These are phyloP conservation scores for Cladosporium sp. DNA, from an alignment of 2,329 filamentous ascomycete genomes.

Conservation along the genomic window DNA sequence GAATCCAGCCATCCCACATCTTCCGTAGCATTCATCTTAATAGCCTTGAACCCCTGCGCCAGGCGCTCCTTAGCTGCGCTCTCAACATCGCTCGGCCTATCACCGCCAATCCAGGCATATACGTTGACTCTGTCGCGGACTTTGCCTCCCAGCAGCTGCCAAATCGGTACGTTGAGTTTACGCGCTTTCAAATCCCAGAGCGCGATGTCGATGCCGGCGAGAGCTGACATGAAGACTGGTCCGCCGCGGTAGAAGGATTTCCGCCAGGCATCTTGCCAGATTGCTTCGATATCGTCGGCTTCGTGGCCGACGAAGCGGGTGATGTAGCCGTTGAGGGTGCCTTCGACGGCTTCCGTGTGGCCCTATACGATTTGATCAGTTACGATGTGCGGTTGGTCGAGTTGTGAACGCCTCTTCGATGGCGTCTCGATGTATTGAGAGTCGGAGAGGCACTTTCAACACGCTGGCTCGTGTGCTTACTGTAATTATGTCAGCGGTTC, in stretches of 20 bases:
- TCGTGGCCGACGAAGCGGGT: conserved; percentile 64
- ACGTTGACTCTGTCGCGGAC: conserved; percentile 68
- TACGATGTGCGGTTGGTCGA: neutral
- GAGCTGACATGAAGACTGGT: conserved; percentile 74
- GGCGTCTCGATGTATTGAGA: neutral
- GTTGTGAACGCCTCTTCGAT: neutral
- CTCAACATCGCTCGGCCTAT: conserved; percentile 66
- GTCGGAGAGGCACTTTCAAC: neutral
- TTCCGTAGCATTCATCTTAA: conserved; percentile 79
- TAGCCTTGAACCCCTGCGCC: conserved; percentile 62
- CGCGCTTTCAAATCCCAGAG: conserved; percentile 75
- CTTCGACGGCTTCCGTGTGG: conserved; percentile 71
- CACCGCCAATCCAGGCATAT: conserved; percentile 76
- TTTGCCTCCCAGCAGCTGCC: conserved; percentile 72
- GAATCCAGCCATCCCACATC: conserved; percentile 75
- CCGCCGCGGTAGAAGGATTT: conserved; percentile 69
- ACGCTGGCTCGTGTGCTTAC: neutral
- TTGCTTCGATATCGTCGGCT: conserved; percentile 74
- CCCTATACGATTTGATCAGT: conserved; percentile 40
- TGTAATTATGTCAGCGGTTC: neutral
- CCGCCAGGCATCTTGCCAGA: conserved; percentile 70
- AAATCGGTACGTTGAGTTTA: conserved; percentile 65
- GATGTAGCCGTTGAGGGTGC: conserved; percentile 66
- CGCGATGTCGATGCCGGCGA: conserved; percentile 75
- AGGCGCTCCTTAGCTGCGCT: conserved; percentile 48